Evolutionary conservation across 2,329 filamentous ascomycete species (phyloP), one percentile per base, ranked within the genome.

Genomic region (Cercospora brassicicola): DNA sequence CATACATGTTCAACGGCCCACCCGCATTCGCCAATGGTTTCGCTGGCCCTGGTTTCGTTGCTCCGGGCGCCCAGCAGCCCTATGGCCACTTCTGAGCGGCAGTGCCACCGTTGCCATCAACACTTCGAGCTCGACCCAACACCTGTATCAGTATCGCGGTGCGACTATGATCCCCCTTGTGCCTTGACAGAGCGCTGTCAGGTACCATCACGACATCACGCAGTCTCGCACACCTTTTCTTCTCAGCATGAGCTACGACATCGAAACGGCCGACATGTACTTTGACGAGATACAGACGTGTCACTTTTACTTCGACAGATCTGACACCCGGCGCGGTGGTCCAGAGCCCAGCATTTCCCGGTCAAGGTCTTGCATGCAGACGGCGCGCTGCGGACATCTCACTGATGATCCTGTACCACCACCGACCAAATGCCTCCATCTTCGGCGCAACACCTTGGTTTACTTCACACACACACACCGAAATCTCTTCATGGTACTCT

Each of bases 31-130:
- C 74, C 42, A 70, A 74, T 59, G 72, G 69, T 59, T 74, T 70
- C 59, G 67, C 65, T 61, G 66, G 65, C 61, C 67, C 70, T 31
- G 66, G 61, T 67, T 74, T 75, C 65, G 56, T 68, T 28, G 59
- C 55, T 39, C 57, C 65, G 10, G 67, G 70, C 64, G 57, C 66
- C 42, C 71, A 72, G 68, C 71, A 72, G 66, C 71, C 69, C 48
- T 75, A 73, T 59, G 71, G 71, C 65, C 73, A 73, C 62, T 76
- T 76, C 64, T 76, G 71, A 72, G 66, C 63, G n/a, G 31, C 48
- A 51, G 60, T 59, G 31, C 15, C n/a, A 28, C 45, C 30, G 31
- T 36, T 36, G 9, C n/a, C 57, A n/a, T 42, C 39, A 55, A 56
- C 51, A 45, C 39, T 62, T 59, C 63, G 60, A 66, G 55, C 36